Evolutionary conservation across 2,329 filamentous ascomycete genomes (phyloP), one percentile per base, ranked within the genome.

Genomic region (Rosellinia necatrix): DNA sequence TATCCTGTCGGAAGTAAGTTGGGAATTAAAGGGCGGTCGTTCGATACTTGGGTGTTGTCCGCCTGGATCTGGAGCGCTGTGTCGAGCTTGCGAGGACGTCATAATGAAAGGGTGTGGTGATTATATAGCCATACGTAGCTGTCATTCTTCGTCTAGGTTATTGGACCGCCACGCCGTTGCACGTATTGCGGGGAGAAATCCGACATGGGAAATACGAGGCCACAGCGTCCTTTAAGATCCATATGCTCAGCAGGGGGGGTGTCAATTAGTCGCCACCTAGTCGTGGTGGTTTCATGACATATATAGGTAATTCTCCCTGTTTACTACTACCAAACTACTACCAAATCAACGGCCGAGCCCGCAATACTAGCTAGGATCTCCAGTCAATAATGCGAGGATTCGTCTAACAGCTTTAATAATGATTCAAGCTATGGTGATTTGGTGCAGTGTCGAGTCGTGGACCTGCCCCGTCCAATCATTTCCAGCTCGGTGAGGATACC

Each of bases 1-100:
- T 32, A 83, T 69, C 37, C 80, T 78, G 65, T 83, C 78, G 50
- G 78, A 75, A 2, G 80, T 83, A 53, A 74, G 66, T 49, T 75
- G 74, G 1, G 79, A 78, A 69, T 82, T 79, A 68, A 83, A 82
- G 40, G 67, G 72, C 27, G 80, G 81, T 15, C 80, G 77, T 22
- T 51, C 54, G 43, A 49, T 21, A 3, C 48, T 32, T 24, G 37
- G 57, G 47, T 64, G 57, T 35, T 55, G 60, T 43, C 44, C 56
- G 42, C 52, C 44, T 17, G 52, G 44, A 37, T 68, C 60, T 17
- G 61, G 59, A 47, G 51, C 62, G 30, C 44, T 61, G 35, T 61
- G 62, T 47, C 44, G 43, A 51, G 61, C 7, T 60, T 56, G 65
- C 15, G 40, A 57, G 22, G 61, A 68, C 27, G 62, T 64, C 68